phyloP scores from a whole-genome alignment of 305 asterid species.

The Fraxinus baroniana region DNA sequence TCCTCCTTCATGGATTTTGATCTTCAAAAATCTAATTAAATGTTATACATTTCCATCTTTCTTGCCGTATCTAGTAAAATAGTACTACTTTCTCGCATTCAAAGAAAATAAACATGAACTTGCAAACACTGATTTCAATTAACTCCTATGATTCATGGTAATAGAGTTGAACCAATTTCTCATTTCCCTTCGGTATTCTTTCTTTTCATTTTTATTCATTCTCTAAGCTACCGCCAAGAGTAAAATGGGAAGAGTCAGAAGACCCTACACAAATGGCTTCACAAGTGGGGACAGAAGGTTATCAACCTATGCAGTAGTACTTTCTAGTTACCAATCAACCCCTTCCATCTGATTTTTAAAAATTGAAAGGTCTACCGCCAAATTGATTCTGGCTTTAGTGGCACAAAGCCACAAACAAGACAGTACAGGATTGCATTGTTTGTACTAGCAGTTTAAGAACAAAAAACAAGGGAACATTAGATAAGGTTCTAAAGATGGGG shows the following conservation, averaged over 20 bases:
- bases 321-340: neutral
- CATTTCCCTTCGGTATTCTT: neutral
- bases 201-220: neutral
- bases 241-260: neutral
- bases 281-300: neutral
- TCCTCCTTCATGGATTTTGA: neutral
- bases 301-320: neutral
- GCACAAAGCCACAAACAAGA: neutral
- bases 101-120: neutral
- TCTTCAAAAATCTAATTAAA: neutral
- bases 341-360: neutral
- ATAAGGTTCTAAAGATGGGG: neutral
- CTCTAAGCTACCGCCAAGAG: neutral
- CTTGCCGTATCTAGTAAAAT: neutral
- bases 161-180: neutral
- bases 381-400: neutral
- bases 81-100: neutral
- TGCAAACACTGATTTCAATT: neutral
- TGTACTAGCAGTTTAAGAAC: neutral
- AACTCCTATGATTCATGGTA: neutral
- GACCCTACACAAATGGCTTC: neutral
- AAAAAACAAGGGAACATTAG: neutral
- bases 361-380: neutral
- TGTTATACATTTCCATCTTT: neutral
- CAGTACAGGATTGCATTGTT: neutral